A percentile compares a stretch with the other conserved stretches of the same genome.
phyloP scores from a whole-genome alignment of 176 grass and related monocot species.

The Saccharum spontaneum region DNA sequence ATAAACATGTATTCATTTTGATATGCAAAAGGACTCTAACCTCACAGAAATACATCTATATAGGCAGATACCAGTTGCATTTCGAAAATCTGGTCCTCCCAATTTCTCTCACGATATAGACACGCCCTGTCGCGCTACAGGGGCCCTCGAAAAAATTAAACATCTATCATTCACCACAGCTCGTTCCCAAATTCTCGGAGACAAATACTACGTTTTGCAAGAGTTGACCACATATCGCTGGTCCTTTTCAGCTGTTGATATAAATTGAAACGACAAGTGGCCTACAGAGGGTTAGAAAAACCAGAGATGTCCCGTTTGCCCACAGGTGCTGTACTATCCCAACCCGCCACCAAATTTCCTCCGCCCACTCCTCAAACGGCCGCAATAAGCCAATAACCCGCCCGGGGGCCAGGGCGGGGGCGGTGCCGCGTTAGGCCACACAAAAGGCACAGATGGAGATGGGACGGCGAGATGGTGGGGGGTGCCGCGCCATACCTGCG shows the following conservation, averaged over 20 bases:
- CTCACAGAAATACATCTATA: background rate
- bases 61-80: background rate
- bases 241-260: background rate
- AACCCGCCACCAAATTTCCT: background rate
- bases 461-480: background rate
- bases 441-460: too few species aligned
- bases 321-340: background rate
- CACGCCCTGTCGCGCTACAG: background rate
- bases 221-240: background rate
- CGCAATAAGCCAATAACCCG: background rate
- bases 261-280: background rate
- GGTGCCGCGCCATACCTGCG: slow-evolving; percentile 51
- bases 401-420: too few species aligned
- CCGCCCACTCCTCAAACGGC: background rate
- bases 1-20: background rate
- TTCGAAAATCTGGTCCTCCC: background rate
- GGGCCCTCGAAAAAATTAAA: background rate
- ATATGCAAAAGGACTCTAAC: background rate
- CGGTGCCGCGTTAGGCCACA: background rate
- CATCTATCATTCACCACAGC: background rate
- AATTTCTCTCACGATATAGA: background rate
- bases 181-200: background rate
- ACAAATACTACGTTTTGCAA: background rate
- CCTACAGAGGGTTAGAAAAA: background rate
- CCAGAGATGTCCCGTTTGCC: background rate